Percentiles rank a stretch among this genome's conserved stretches.
These are phyloP conservation scores for Decorospora gaudefroyi DNA, from an alignment of 2,329 filamentous ascomycete genomes.

Conservation along the genomic window DNA sequence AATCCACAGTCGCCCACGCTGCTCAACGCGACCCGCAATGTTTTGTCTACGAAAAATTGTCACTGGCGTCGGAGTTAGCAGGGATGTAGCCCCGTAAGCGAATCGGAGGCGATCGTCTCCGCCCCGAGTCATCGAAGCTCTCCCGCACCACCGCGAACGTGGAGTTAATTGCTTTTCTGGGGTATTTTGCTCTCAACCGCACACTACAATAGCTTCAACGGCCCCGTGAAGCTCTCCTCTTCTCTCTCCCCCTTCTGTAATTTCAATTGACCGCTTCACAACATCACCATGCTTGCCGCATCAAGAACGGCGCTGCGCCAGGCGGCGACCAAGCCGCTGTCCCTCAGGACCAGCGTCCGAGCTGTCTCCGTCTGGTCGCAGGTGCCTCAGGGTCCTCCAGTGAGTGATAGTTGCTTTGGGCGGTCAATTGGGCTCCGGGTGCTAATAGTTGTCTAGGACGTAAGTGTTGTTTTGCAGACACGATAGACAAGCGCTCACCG, in stretches of 20 bases:
- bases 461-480: constrained; percentile 22
- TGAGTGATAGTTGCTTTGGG: constrained; percentile 56
- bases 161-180: constrained; percentile 33
- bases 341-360: constrained; percentile 52
- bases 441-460: constrained; percentile 44
- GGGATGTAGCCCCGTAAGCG: constrained; percentile 15
- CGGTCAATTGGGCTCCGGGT: constrained; percentile 16
- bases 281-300: constrained; percentile 43
- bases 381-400: constrained; percentile 91
- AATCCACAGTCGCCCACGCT: background rate
- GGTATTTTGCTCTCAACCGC: constrained; percentile 36
- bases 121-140: constrained; percentile 20
- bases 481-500: constrained; percentile 25
- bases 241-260: constrained; percentile 12
- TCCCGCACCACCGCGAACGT: constrained; percentile 23
- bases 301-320: constrained; percentile 48
- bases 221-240: constrained; percentile 13
- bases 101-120: constrained; percentile 22
- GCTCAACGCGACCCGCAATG: constrained; percentile 17
- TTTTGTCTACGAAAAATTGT: constrained; percentile 26
- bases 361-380: constrained; percentile 85
- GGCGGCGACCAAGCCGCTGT: constrained; percentile 43
- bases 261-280: constrained; percentile 12
- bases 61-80: constrained; percentile 20
- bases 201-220: constrained; percentile 19